These are phyloP conservation scores for Kregervanrija fluxuum DNA, from an alignment of 805 yeast species.

Conservation along the genomic window DNA sequence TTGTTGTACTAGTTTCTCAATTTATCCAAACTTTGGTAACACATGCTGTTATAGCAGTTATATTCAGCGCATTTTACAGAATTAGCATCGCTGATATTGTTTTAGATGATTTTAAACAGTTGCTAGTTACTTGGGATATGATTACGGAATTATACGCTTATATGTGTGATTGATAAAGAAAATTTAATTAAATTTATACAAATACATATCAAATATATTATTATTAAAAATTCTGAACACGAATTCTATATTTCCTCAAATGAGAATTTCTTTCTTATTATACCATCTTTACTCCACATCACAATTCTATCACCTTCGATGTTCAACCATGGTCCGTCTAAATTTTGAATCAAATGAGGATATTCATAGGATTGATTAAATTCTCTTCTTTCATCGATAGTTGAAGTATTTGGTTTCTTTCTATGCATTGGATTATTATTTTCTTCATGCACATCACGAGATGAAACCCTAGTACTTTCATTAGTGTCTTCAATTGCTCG, in stretches of 20 bases:
- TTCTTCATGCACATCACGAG: background rate
- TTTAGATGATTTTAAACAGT: conserved; percentile 22
- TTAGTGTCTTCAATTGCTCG: conserved; percentile 60
- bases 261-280: conserved; percentile 22
- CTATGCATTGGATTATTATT: background rate
- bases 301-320: conserved; percentile 49
- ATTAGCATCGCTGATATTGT: conserved; percentile 14
- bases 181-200: conserved; percentile 2
- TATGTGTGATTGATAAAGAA: background rate
- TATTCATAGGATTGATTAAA: conserved; percentile 64
- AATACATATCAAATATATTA: background rate
- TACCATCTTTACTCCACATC: conserved; percentile 36
- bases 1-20: conserved; percentile 21
- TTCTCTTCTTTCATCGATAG: conserved; percentile 78
- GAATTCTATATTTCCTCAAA: conserved; percentile 19
- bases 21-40: conserved; percentile 15
- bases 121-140: conserved; percentile 1
- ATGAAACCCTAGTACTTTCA: conserved; percentile 12
- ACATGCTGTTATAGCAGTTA: conserved; percentile 17
- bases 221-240: background rate
- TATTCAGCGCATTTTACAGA: conserved; percentile 15
- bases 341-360: conserved; percentile 58
- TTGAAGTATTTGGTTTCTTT: conserved; percentile 26
- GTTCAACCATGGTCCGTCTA: conserved; percentile 85
- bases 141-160: too few species aligned